phyloP scores from a whole-genome alignment of 768 basidiomycete species.

The Boletus sp. region DNA sequence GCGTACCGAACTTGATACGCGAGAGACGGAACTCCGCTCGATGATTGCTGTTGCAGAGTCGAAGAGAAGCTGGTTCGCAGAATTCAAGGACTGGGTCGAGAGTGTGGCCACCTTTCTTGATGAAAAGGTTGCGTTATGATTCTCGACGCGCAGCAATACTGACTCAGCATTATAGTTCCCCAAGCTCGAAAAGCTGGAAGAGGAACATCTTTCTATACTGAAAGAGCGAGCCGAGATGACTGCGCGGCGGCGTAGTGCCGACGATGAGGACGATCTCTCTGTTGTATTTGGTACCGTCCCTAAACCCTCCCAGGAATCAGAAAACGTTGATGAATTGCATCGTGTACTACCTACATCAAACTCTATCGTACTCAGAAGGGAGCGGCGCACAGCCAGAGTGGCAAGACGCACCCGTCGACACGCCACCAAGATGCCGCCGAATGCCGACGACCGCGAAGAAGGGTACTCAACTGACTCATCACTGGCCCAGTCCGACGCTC shows the following conservation, averaged over 20 bases:
- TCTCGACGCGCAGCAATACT: neutral
- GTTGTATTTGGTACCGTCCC: constrained; percentile 60
- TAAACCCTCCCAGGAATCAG: constrained; percentile 29
- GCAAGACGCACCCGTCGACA: constrained; percentile 52
- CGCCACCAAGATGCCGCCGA: constrained; percentile 23
- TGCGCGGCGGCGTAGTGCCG: constrained; percentile 60
- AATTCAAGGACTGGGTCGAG: constrained; percentile 80
- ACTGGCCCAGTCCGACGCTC: constrained; percentile 60
- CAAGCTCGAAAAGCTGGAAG: constrained; percentile 71
- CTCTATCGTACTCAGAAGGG: constrained; percentile 43
- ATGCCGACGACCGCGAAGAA: constrained; percentile 50
- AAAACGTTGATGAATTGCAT: constrained; percentile 63
- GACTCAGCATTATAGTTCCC: constrained; percentile 55
- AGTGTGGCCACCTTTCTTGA: constrained; percentile 83
- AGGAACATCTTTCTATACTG: constrained; percentile 69
- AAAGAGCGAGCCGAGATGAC: constrained; percentile 74
- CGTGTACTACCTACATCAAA: constrained; percentile 48
- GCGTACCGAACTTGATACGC: constrained; percentile 57
- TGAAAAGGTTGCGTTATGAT: constrained; percentile 61
- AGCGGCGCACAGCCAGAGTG: constrained; percentile 58
- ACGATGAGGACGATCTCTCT: constrained; percentile 80
- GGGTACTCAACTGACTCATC: constrained; percentile 88
- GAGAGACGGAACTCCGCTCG: constrained; percentile 71
- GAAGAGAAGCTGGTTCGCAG: constrained; percentile 79
- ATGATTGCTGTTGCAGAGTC: constrained; percentile 73